Conservation (phyloP, 306 rosid species). For the Pterocarpus santalinus region DNA sequence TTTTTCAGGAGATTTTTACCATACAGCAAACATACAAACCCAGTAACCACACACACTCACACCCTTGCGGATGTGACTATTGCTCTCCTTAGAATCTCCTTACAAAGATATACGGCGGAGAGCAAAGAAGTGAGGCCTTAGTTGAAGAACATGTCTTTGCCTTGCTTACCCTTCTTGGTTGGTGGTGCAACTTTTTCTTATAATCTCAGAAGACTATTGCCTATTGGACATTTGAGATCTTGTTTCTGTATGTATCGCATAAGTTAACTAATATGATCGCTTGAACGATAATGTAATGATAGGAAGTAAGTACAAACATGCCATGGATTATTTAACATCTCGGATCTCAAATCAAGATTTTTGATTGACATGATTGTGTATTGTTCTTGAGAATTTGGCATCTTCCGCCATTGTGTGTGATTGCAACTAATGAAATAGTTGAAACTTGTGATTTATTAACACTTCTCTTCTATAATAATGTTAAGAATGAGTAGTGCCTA, state of each 20-base stretch:
- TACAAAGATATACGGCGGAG: too few species aligned
- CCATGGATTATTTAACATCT: neutral
- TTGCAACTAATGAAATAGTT: neutral
- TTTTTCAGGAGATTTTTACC: neutral
- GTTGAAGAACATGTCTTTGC: neutral
- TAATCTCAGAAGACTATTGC: neutral
- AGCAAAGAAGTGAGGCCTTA: too few species aligned
- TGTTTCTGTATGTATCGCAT: neutral
- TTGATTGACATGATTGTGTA: neutral
- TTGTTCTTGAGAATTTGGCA: neutral
- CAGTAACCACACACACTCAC: too few species aligned
- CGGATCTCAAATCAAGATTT: neutral
- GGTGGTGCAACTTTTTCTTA: neutral
- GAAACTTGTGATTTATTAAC: neutral
- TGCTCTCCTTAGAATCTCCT: too few species aligned
- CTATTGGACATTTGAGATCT: neutral
- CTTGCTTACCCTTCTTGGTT: neutral
- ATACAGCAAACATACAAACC: neutral
- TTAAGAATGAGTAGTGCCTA: neutral
- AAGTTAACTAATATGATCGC: neutral
- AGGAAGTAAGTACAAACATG: neutral
- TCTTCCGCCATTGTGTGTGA: neutral
- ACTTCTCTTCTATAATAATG: neutral
- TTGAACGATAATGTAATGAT: neutral
- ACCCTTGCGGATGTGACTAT: too few species aligned